Percentiles rank a stretch among this genome's conserved stretches.
These are phyloP conservation scores for Populus alba DNA, from an alignment of 345 rosid genomes.

Conservation along the genomic window DNA sequence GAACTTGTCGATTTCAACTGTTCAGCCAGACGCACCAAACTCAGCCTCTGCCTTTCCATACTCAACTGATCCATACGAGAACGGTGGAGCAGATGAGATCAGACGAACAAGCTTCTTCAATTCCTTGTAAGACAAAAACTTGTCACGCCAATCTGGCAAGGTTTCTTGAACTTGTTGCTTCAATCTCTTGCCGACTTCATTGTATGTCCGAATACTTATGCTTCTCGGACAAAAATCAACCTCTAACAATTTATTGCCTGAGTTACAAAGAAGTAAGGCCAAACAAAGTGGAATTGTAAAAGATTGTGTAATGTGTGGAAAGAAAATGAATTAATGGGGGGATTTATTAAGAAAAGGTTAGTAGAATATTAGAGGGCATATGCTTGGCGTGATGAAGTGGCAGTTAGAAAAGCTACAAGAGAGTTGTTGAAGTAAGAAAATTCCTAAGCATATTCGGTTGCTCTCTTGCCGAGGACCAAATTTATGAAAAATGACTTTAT, in stretches of 20 bases:
- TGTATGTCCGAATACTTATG: background rate
- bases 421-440: conserved; percentile 40
- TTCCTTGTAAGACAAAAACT: conserved; percentile 67
- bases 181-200: conserved; percentile 90
- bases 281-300: background rate
- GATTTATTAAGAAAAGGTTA: conserved; percentile 14
- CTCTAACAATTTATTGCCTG: rapidly evolving
- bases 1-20: conserved; percentile 76
- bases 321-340: background rate
- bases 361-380: conserved; percentile 57
- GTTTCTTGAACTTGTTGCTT: conserved; percentile 76
- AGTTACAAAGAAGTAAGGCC: background rate
- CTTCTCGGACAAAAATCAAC: background rate
- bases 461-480: conserved; percentile 5
- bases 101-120: conserved; percentile 66
- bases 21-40: conserved; percentile 57
- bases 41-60: conserved; percentile 42
- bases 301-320: no score
- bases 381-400: conserved; percentile 66
- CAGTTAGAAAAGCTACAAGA: conserved; percentile 30
- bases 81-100: conserved; percentile 39
- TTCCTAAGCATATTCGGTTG: conserved; percentile 57
- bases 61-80: conserved; percentile 13
- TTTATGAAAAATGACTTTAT: background rate
- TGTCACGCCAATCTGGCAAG: conserved; percentile 77